These are phyloP conservation scores for Didymella lethalis DNA, from an alignment of 2,329 filamentous ascomycete species.

Conservation along the genomic window DNA sequence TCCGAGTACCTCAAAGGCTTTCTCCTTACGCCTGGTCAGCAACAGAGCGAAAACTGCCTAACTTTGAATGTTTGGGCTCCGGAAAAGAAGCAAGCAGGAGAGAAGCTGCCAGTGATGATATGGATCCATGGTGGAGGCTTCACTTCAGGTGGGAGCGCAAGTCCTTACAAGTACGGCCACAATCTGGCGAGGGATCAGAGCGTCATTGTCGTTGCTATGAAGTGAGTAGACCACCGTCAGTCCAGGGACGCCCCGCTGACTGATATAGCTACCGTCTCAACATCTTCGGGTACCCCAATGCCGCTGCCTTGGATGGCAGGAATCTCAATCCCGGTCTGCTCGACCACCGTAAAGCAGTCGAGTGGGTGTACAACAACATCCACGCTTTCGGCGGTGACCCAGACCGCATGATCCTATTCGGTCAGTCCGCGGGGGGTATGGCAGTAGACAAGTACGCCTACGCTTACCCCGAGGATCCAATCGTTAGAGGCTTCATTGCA, in stretches of 20 bases:
- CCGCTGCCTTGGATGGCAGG: slow-evolving; percentile 27
- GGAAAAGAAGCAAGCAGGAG: background rate
- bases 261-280: background rate
- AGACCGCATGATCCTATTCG: background rate
- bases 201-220: background rate
- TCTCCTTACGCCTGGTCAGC: background rate
- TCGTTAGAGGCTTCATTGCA: background rate
- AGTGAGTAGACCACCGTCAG: background rate
- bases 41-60: background rate
- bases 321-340: slow-evolving; percentile 48
- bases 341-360: slow-evolving; percentile 48
- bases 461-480: background rate
- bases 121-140: background rate
- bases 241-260: background rate
- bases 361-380: slow-evolving; percentile 52
- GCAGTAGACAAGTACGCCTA: background rate
- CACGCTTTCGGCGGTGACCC: slow-evolving; percentile 26
- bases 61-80: background rate
- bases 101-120: background rate
- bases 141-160: background rate
- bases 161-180: background rate
- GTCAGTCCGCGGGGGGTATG: background rate
- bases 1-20: background rate
- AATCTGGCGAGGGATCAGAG: background rate
- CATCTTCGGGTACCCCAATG: background rate